Conservation (phyloP, 1,139 yeast genomes). For the Saccharomyces hybrid region DNA sequence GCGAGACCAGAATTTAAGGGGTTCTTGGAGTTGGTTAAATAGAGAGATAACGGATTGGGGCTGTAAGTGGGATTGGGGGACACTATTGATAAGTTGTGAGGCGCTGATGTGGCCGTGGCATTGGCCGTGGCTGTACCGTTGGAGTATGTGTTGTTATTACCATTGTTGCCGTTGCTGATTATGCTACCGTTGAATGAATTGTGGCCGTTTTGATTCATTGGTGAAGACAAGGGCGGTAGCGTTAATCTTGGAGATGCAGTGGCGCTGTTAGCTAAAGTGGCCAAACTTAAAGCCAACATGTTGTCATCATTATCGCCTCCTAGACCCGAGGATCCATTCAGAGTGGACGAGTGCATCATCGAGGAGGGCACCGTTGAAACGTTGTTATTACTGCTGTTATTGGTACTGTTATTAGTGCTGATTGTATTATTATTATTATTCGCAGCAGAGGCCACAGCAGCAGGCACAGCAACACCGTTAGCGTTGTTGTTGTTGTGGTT, state of each 20-base stretch:
- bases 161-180: background rate
- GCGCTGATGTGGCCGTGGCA: slow-evolving; percentile 3
- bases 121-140: background rate
- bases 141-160: background rate
- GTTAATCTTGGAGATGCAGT: slow-evolving; percentile 21
- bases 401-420: slow-evolving; percentile 2
- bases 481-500: background rate
- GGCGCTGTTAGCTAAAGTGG: slow-evolving; percentile 24
- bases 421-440: background rate
- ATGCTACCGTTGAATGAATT: background rate
- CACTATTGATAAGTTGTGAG: slow-evolving; percentile 14
- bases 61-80: slow-evolving; percentile 21
- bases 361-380: slow-evolving; percentile 7
- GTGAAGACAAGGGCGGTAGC: slow-evolving; percentile 18
- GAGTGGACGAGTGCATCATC: slow-evolving; percentile 8
- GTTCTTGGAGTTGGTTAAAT: slow-evolving; percentile 9
- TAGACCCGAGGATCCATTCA: slow-evolving; percentile 12
- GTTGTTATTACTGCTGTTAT: slow-evolving; percentile 6
- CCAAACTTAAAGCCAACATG: slow-evolving; percentile 22
- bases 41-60: slow-evolving; percentile 18
- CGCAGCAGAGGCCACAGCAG: background rate
- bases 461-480: background rate
- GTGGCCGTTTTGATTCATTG: slow-evolving; percentile 7
- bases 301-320: slow-evolving; percentile 21
- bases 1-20: slow-evolving; percentile 8